Evolutionary conservation across 176 grass and related monocot genomes (phyloP), one percentile per base, ranked within the genome.

Genomic region (Otatea glauca): DNA sequence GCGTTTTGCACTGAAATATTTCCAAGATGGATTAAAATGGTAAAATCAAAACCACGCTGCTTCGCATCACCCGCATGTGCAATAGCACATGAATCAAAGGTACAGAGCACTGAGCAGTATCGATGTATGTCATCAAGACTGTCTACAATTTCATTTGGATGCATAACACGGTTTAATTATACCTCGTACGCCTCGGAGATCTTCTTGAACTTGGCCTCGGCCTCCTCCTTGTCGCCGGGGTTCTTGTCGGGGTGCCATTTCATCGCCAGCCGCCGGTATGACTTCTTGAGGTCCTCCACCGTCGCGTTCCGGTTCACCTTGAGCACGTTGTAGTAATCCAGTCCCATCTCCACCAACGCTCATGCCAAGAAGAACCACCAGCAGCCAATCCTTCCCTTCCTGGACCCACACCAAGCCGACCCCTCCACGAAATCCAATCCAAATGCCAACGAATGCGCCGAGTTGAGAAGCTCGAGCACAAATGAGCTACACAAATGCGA

Each of bases 131-230:
- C 47, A 23, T 5, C 44, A 1, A 14, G 21, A 18, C 6, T 9
- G 11, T 37, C n/a, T 11, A 3, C 56, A 24, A 60, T 60, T 60
- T 21, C 56, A 24, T 24, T 60, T 9, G 3, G 21, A 24, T 60
- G 21, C 11, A 27, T 4, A 37, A 37, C 35, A 37, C 35, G 6
- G 48, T 32, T 25, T 13, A 27, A 47, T 60, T 65, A 47, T 89
- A 98, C 96, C 89, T 98, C 93, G 70, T 98, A 98, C 54, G 96
- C 96, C 85, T 95, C 93, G 34, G 89, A 92, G 88, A 98, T 95
- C 59, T 91, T 75, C 85, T 95, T 95, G 89, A 98, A 98, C 68
- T 98, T 94, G 89, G 89, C 88, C 86, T 98, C 93, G 11, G 96
- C 91, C 60, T 93, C 87, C 67, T 85, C 77, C 79, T 91, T 86